These are phyloP conservation scores for Lactuca sativa DNA, from an alignment of 129 eudicot genomes.

Conservation along the genomic window DNA sequence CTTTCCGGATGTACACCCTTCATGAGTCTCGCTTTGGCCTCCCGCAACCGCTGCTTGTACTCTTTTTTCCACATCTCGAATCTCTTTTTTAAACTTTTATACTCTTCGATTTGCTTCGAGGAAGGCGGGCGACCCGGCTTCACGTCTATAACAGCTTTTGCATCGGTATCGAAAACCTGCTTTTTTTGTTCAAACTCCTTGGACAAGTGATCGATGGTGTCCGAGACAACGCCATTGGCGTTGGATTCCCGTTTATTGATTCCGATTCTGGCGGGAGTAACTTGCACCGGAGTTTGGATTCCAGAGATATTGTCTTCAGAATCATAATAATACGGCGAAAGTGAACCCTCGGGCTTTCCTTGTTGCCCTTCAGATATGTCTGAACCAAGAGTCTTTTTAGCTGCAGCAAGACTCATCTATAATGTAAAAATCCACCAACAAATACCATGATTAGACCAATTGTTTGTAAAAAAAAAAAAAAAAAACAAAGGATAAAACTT, in stretches of 20 bases:
- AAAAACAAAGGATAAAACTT: conserved; percentile 30
- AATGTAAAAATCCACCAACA: neutral
- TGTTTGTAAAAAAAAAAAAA: neutral
- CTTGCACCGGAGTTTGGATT: conserved; percentile 52
- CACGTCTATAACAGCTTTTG: conserved; percentile 41
- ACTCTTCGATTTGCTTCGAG: conserved; percentile 53
- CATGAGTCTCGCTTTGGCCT: conserved; percentile 41
- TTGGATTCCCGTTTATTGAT: conserved; percentile 28
- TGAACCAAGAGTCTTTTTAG: conserved; percentile 62
- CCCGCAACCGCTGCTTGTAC: conserved; percentile 58
- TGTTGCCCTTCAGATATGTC: conserved; percentile 19
- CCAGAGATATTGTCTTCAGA: conserved; percentile 50
- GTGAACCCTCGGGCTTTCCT: conserved; percentile 26
- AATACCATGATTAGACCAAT: neutral
- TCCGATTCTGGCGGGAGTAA: conserved; percentile 41
- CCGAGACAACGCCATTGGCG: conserved; percentile 26
- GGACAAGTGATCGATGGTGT: conserved; percentile 37
- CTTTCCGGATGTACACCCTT: conserved; percentile 33
- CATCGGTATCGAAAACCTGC: conserved; percentile 65
- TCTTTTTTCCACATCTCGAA: conserved; percentile 77
- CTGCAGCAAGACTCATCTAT: conserved; percentile 56
- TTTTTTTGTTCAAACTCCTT: conserved; percentile 65
- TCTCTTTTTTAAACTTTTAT: conserved; percentile 43
- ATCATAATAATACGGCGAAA: conserved; percentile 38
- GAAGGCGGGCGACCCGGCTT: conserved; percentile 37